A percentile compares a stretch with the other conserved stretches of the same genome.
These are phyloP conservation scores for Cnidoscolus chayamansa DNA, from an alignment of 441 rosid genomes.

Conservation along the genomic window DNA sequence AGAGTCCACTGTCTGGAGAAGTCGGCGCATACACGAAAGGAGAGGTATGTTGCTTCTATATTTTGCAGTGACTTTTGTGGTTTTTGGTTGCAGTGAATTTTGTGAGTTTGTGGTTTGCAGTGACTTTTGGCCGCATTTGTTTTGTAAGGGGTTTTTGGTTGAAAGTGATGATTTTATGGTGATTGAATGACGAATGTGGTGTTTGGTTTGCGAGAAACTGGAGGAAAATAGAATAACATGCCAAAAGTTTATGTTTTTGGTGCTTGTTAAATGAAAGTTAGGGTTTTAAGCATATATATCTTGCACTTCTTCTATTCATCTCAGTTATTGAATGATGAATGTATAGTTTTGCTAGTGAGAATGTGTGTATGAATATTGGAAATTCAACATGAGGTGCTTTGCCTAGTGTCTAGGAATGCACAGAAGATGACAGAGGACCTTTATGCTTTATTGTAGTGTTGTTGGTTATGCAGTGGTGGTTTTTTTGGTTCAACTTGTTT, in stretches of 20 bases:
- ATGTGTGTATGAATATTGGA: not conserved
- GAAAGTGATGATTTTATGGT: not conserved
- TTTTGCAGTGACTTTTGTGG: not conserved
- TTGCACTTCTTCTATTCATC: too few relatives aligned
- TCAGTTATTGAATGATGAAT: too few relatives aligned
- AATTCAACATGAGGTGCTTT: not conserved
- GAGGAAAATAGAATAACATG: slow-evolving; percentile 2
- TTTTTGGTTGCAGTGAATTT: not conserved
- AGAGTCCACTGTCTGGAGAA: slow-evolving; percentile 58
- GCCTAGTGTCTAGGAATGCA: not conserved
- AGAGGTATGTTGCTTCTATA: slow-evolving; percentile 45
- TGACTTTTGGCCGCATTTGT: not conserved
- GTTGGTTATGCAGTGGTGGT: not conserved
- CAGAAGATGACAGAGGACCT: not conserved
- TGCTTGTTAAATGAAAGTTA: not conserved
- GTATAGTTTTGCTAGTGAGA: too few relatives aligned
- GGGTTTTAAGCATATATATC: not conserved
- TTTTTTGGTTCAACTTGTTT: not conserved
- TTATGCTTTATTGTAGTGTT: not conserved
- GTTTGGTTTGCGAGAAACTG: not conserved
- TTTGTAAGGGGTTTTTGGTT: not conserved
- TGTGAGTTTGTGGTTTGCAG: not conserved
- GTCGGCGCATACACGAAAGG: slow-evolving; percentile 72
- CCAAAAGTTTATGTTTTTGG: not conserved
- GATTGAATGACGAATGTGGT: not conserved